These are phyloP conservation scores for Xylaria castorea DNA, from an alignment of 495 filamentous ascomycete species.

Conservation along the genomic window DNA sequence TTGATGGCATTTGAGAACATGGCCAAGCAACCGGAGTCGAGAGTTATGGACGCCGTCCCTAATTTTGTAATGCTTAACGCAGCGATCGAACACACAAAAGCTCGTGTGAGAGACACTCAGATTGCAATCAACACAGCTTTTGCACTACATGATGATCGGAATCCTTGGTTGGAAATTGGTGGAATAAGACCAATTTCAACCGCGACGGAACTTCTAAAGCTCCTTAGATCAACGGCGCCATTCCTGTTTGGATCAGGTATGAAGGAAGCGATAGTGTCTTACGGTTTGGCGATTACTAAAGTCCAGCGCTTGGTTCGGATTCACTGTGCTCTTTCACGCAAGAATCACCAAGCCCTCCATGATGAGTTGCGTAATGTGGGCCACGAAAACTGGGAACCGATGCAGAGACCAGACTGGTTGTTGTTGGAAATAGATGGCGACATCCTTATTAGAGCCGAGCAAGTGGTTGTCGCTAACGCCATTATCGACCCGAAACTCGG, in stretches of 20 bases:
- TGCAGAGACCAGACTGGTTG: constrained; percentile 58
- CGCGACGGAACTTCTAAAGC: constrained; percentile 56
- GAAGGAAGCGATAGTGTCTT: constrained; percentile 51
- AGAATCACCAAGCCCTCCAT: constrained; percentile 31
- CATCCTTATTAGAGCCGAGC: constrained; percentile 57
- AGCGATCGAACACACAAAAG: constrained; percentile 32
- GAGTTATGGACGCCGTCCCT: constrained; percentile 13
- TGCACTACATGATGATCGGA: constrained; percentile 39
- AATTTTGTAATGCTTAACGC: constrained; percentile 31
- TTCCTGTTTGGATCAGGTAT: constrained; percentile 47
- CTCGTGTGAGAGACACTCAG: constrained; percentile 26
- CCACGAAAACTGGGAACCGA: constrained; percentile 60
- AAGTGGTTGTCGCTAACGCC: constrained; percentile 59
- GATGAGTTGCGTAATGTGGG: constrained; percentile 53
- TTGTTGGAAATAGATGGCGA: constrained; percentile 65
- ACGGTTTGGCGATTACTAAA: constrained; percentile 50
- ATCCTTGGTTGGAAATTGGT: constrained; percentile 55
- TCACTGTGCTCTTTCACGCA: constrained; percentile 35
- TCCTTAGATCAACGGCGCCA: constrained; percentile 51
- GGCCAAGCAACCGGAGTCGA: constrained; percentile 5
- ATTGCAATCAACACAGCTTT: constrained; percentile 24
- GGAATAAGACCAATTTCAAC: constrained; percentile 62
- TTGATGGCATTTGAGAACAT: constrained; percentile 38
- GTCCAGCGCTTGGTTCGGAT: constrained; percentile 56
- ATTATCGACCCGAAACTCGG: constrained; percentile 55